A percentile compares a stretch with the other conserved stretches of the same genome.
These are phyloP conservation scores for Lomentospora prolificans DNA, from an alignment of 2,329 filamentous ascomycete genomes.

Conservation along the genomic window DNA sequence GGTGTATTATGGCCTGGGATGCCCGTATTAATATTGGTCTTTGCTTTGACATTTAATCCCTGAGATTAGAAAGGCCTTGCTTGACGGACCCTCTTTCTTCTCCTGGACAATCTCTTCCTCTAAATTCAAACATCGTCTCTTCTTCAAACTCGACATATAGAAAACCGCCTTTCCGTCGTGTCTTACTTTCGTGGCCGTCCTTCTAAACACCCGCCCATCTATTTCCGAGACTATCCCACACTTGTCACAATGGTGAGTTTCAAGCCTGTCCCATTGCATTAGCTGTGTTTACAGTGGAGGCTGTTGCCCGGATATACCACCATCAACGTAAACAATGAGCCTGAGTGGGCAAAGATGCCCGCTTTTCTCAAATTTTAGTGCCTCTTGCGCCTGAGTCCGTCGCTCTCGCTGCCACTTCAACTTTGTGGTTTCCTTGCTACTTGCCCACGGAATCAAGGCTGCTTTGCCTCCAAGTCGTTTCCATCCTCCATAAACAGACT, in stretches of 20 bases:
- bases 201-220: background rate
- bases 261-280: background rate
- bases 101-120: background rate
- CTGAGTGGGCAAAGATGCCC: constrained; percentile 1
- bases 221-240: background rate
- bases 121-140: background rate
- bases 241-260: background rate
- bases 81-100: background rate
- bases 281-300: background rate
- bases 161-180: background rate
- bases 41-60: background rate
- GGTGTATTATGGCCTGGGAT: background rate
- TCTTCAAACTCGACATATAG: background rate
- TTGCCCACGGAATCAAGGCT: too few species aligned
- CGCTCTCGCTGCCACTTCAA: background rate
- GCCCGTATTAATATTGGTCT: background rate
- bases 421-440: background rate
- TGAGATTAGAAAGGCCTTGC: background rate
- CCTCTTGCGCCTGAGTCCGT: constrained; percentile 1
- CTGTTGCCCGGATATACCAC: background rate
- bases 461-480: background rate
- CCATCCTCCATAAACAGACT: too few species aligned
- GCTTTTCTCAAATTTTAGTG: constrained; percentile 1
- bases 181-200: background rate
- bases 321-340: background rate